phyloP scores from a whole-genome alignment of 2,329 filamentous ascomycete species.

The Claviceps sorghi region DNA sequence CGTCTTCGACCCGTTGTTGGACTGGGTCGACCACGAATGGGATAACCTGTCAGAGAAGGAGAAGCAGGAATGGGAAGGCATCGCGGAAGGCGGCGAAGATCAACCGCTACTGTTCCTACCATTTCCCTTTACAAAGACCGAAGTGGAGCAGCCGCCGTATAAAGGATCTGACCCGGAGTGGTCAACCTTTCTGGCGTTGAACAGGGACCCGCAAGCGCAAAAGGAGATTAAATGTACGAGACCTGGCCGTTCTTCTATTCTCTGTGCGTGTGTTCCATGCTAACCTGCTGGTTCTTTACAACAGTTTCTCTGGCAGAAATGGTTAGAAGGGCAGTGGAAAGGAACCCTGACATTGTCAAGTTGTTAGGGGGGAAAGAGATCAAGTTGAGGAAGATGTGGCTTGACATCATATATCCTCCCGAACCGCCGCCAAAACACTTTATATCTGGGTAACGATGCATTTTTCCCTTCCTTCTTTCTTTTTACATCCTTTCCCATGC shows the following conservation, averaged over 20 bases:
- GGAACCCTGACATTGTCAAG: constrained; percentile 25
- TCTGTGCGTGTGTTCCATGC: not conserved
- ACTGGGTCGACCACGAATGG: constrained; percentile 27
- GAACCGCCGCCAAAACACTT: constrained; percentile 44
- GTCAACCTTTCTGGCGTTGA: constrained; percentile 44
- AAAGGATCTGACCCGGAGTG: constrained; percentile 47
- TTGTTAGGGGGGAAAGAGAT: constrained; percentile 32
- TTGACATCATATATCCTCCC: constrained; percentile 46
- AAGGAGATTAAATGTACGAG: constrained; percentile 31
- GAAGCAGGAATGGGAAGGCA: constrained; percentile 24
- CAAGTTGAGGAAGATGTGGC: constrained; percentile 38
- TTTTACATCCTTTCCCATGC: constrained; percentile 2
- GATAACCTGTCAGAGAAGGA: constrained; percentile 29
- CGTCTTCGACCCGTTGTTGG: constrained; percentile 31
- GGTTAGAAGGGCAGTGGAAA: constrained; percentile 24
- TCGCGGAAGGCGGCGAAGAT: constrained; percentile 28
- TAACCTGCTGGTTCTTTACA: not conserved
- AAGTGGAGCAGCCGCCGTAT: constrained; percentile 35
- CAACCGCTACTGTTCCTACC: constrained; percentile 42
- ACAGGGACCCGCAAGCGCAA: constrained; percentile 33
- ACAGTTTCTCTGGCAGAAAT: constrained; percentile 19
- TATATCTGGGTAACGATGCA: constrained; percentile 37
- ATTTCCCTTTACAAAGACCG: constrained; percentile 42
- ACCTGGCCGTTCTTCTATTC: not conserved
- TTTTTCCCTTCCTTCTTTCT: not conserved